Percentiles rank a stretch among this genome's conserved stretches.
Conservation (phyloP, 176 grass and related monocot genomes). For the Hsuehochloa calcarea region DNA sequence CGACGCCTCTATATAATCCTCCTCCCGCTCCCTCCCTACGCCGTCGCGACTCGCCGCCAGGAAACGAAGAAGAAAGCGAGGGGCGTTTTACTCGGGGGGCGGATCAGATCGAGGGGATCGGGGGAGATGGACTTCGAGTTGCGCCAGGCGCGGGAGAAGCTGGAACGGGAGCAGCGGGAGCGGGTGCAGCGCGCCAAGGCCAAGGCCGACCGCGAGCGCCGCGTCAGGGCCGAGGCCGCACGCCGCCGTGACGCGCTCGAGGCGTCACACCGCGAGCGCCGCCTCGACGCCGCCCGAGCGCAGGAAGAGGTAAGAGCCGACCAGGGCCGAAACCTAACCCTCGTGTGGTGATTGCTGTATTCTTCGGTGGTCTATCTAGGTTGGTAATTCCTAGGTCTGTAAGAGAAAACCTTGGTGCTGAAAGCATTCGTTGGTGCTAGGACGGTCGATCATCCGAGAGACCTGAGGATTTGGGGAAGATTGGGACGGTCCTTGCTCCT, state of each 20-base stretch:
- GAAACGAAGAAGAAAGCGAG: not conserved
- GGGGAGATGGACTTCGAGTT: conserved; percentile 83
- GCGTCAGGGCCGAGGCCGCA: conserved; percentile 74
- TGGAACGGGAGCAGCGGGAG: conserved; percentile 81
- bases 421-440: not conserved
- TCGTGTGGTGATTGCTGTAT: not conserved
- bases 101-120: conserved; percentile 14
- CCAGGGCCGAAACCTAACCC: not conserved
- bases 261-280: conserved; percentile 53
- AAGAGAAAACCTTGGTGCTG: not conserved
- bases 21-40: not conserved
- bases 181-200: conserved; percentile 53
- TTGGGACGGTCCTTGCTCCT: not conserved
- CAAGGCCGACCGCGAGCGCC: conserved; percentile 65
- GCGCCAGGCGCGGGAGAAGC: conserved; percentile 58
- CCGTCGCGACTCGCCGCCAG: not conserved
- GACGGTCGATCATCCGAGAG: not conserved
- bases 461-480: not conserved
- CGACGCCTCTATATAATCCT: not conserved
- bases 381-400: not conserved
- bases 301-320: conserved; percentile 48
- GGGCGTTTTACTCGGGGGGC: not conserved
- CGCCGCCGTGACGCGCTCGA: conserved; percentile 74
- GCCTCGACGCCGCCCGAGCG: conserved; percentile 70
- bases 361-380: not conserved